These are phyloP conservation scores for Rachicladosporium sp. DNA, from an alignment of 2,329 filamentous ascomycete genomes.

Conservation along the genomic window DNA sequence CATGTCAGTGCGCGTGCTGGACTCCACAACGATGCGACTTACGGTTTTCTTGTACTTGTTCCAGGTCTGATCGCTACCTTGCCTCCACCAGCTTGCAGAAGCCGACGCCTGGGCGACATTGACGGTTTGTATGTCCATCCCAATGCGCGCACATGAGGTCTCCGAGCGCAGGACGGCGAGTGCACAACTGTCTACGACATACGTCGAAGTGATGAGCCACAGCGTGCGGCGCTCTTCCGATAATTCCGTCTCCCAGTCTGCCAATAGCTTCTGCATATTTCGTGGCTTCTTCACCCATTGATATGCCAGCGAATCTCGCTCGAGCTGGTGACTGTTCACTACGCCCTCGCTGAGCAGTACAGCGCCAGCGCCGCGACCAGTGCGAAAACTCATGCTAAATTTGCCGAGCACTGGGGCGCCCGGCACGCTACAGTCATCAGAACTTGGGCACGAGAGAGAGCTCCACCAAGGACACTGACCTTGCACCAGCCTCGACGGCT, in stretches of 20 bases:
- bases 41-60: background rate
- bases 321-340: background rate
- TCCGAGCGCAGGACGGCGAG: background rate
- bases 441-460: no score
- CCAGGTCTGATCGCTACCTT: background rate
- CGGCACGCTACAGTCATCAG: background rate
- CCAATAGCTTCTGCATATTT: background rate
- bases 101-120: background rate
- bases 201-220: background rate
- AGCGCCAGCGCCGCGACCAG: background rate
- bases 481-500: background rate
- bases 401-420: background rate
- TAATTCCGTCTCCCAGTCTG: background rate
- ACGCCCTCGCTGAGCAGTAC: background rate
- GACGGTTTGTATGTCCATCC: background rate
- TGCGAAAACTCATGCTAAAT: conserved; percentile 1
- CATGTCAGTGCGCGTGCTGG: background rate
- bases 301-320: background rate
- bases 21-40: background rate
- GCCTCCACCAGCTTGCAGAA: background rate
- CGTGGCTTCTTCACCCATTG: background rate
- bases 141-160: background rate
- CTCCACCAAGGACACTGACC: background rate
- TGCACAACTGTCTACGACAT: background rate
- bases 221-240: background rate